Evolutionary conservation across 805 yeast species (phyloP).

Genomic region (Sugiyamaella floridensis): DNA sequence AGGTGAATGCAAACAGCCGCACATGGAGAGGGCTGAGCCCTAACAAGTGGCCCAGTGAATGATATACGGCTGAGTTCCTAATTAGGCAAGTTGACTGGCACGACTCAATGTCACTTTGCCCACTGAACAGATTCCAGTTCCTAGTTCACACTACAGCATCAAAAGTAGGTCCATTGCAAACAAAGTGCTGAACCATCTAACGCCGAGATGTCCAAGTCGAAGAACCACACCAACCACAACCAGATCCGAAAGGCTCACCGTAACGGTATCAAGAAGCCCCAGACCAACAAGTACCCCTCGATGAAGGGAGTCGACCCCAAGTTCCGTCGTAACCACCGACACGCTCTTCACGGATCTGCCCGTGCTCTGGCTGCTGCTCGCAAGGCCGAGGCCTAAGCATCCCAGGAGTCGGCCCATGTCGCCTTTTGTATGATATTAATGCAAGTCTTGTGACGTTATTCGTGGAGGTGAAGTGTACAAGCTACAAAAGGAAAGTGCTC

Average conservation of each 20-base stretch:
- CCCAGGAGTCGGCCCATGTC: not conserved
- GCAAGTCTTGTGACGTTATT: not conserved
- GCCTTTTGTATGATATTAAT: not conserved
- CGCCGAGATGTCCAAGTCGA: slow-evolving; percentile 85
- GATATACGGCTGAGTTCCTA: not conserved
- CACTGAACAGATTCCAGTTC: not conserved
- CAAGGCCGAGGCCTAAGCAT: slow-evolving; percentile 36
- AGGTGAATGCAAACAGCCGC: too few species aligned
- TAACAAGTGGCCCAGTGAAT: too few species aligned
- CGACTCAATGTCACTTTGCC: not conserved
- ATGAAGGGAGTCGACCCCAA: slow-evolving; percentile 98
- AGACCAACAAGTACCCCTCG: slow-evolving; percentile 96
- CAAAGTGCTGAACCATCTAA: not conserved
- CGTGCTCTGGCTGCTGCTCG: slow-evolving; percentile 83
- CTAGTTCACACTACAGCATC: not conserved
- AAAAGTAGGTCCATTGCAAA: slow-evolving; percentile 1
- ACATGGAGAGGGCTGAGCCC: not conserved
- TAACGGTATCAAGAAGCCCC: slow-evolving; percentile 99
- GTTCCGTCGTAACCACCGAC: slow-evolving; percentile 99
- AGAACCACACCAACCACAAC: slow-evolving; percentile 99
- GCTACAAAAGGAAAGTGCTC: too few species aligned
- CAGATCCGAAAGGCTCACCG: slow-evolving; percentile 99
- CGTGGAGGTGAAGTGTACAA: not conserved
- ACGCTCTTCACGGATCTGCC: slow-evolving; percentile 96
- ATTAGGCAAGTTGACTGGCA: not conserved